Evolutionary conservation across 345 rosid species (phyloP).

Genomic region (Sisymbrium irio): DNA sequence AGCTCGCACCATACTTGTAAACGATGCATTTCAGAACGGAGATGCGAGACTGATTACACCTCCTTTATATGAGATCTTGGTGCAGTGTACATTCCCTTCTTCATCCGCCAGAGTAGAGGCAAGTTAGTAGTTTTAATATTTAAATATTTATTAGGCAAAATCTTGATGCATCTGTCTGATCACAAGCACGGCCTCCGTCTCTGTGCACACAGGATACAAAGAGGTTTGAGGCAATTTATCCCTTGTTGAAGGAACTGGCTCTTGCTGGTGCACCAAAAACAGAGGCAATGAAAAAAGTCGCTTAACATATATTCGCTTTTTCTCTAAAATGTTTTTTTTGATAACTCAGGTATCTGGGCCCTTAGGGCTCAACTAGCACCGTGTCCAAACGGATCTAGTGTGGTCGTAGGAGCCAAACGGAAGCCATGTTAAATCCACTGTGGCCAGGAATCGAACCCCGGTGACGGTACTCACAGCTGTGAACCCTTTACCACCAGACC

Average conservation of each 20-base stretch:
- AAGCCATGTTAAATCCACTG: no score
- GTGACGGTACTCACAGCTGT: no score
- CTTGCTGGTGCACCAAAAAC: conserved; percentile 67
- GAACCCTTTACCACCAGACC: no score
- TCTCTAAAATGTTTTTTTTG: no score
- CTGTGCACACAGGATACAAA: conserved; percentile 55
- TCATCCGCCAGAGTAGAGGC: conserved; percentile 65
- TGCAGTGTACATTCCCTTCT: conserved; percentile 58
- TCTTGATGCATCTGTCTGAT: neutral
- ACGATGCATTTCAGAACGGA: conserved; percentile 63
- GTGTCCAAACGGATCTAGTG: no score
- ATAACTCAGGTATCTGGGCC: no score
- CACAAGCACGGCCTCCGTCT: neutral
- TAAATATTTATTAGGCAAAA: neutral
- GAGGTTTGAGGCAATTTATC: conserved; percentile 61
- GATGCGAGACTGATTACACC: conserved; percentile 62
- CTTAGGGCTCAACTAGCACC: no score
- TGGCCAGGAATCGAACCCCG: no score
- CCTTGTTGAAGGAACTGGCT: conserved; percentile 61
- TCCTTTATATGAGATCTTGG: conserved; percentile 52
- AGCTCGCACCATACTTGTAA: conserved; percentile 58
- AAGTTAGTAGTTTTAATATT: neutral
- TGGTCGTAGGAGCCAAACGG: no score
- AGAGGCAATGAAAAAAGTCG: conserved; percentile 45
- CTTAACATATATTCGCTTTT: conserved; percentile 46